Base-by-base conservation (phyloP, 2,329 filamentous ascomycete genomes). In the Sordariomycetes sp. region DNA sequence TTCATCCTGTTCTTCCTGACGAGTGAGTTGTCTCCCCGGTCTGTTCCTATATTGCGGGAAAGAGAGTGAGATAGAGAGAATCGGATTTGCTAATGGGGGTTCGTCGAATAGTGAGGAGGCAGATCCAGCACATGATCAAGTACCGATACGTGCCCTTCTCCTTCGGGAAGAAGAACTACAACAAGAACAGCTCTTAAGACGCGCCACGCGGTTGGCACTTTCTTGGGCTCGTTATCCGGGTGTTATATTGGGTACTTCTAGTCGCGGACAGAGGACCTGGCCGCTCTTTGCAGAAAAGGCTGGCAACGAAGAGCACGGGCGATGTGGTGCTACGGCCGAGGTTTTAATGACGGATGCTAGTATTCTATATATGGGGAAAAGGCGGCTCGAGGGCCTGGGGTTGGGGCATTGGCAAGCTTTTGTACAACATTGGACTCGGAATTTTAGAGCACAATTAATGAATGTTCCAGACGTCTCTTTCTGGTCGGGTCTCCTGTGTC, bases 51-150 rank as follows among this genome's bases (percentile, higher is more conserved):
- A 28, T 5, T 24, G n/a, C 7, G 35, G 35, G 35, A 37, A 14
- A 37, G 35, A 37, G 35, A 37, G 35, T 8, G 35, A 37, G 35
- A 37, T 7, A 37, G 35, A n/a, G 5, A 20, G 8, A 50, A 22
- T 35, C 18, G 20, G 7, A 12, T 12, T 28, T 48, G 43, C 53
- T 37, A 58, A 58, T 57, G 20, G 25, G 7, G 25, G 22, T 43
- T 12, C 10, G 40, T 51, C n/a, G n/a, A 24, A 34, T 66, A 96
- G 91, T 99, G 94, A 86, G 94, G 74, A 90, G 94, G 79, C 94
- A 99, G 77, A 99, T 99, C 66, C 94, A 99, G 78, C 94, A 97
- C 77, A 99, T 99, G 94, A 93, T 99, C 82, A 99, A 97, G 79
- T 99, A 97, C 79, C 90, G 93, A 76, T 99, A 96, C 71, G 91